phyloP scores from a whole-genome alignment of 2,329 filamentous ascomycete species.

The Zalaria sp. region DNA sequence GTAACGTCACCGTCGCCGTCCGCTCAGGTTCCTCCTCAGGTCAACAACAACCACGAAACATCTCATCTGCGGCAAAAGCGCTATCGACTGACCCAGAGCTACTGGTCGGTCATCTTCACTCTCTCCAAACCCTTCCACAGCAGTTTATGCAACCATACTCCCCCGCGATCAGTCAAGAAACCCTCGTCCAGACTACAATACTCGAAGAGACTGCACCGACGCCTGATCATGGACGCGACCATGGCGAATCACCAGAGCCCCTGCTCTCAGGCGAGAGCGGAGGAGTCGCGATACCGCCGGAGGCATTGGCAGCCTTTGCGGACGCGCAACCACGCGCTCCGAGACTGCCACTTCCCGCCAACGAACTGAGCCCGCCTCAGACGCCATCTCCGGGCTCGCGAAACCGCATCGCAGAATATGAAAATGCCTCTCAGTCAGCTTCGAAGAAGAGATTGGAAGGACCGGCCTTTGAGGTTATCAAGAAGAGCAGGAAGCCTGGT shows the following conservation, averaged over 20 bases:
- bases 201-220: conserved; percentile 18
- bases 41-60: background rate
- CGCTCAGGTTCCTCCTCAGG: background rate
- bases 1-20: no score
- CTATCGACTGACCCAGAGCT: conserved; percentile 35
- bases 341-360: conserved; percentile 4
- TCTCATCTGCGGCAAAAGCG: background rate
- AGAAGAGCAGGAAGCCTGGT: conserved; percentile 28
- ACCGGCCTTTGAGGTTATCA: conserved; percentile 38
- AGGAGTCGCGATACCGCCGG: conserved; percentile 10
- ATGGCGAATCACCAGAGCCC: conserved; percentile 31
- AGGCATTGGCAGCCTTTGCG: conserved; percentile 13
- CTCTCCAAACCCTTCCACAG: conserved; percentile 18
- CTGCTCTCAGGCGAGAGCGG: conserved; percentile 21
- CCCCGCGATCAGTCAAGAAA: conserved; percentile 34
- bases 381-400: conserved; percentile 11
- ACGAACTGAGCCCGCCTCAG: conserved; percentile 14
- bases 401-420: conserved; percentile 42
- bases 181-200: conserved; percentile 23
- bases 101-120: conserved; percentile 41
- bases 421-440: conserved; percentile 28
- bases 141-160: conserved; percentile 55
- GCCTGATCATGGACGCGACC: conserved; percentile 46
- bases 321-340: conserved; percentile 8
- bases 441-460: conserved; percentile 26